Conservation (phyloP, 148 eudicot genomes). For the Spergularia marina region DNA sequence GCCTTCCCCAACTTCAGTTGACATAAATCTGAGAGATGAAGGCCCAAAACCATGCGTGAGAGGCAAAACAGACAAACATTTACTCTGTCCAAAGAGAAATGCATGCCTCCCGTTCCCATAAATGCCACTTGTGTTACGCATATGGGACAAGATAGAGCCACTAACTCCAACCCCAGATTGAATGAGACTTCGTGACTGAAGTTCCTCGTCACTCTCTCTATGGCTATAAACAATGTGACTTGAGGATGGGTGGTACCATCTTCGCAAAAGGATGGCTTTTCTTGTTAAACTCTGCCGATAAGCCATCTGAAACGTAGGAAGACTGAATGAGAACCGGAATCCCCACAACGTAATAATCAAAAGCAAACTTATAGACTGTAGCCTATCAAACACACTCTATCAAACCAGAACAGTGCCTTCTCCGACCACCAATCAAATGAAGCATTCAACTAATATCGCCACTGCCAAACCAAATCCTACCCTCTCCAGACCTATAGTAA, state of each 20-base stretch:
- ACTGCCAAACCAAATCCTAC: not conserved
- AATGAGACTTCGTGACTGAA: conserved; percentile 4
- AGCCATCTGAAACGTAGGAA: conserved; percentile 24
- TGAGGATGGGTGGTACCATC: conserved; percentile 30
- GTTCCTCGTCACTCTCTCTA: conserved; percentile 13
- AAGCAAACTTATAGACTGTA: not conserved
- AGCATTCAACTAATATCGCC: not conserved
- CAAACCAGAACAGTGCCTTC: not conserved
- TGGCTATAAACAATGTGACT: conserved; percentile 17
- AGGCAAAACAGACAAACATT: conserved; percentile 9
- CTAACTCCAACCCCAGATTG: conserved; percentile 7
- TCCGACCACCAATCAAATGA: not conserved
- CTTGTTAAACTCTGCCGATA: conserved; percentile 21
- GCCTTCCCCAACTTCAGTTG: conserved; percentile 35
- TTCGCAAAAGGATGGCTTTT: conserved; percentile 17
- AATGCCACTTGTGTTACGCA: not conserved
- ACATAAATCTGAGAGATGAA: conserved; percentile 37
- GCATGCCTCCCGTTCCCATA: conserved; percentile 15
- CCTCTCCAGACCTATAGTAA: not conserved
- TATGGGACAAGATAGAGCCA: not conserved
- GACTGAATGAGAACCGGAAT: not conserved
- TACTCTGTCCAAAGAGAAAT: conserved; percentile 16
- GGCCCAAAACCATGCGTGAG: conserved; percentile 20
- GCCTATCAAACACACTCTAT: conserved; percentile 5
- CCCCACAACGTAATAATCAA: not conserved